phyloP scores from a whole-genome alignment of 306 rosid species.

The Vigna nakashimae region DNA sequence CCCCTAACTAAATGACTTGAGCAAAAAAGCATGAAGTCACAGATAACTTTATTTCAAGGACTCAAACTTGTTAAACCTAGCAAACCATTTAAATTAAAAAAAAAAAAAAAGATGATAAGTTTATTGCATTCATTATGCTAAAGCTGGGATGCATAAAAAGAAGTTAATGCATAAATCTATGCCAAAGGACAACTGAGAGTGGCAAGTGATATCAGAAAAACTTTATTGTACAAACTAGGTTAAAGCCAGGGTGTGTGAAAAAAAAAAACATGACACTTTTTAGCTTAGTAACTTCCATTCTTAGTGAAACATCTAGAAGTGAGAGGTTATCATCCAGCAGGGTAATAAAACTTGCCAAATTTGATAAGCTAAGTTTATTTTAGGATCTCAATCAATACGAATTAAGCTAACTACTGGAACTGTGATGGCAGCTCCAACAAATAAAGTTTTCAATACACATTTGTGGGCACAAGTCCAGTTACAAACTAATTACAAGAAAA shows the following conservation, averaged over 20 bases:
- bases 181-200: constrained; percentile 16
- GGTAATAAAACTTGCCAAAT: constrained; percentile 15
- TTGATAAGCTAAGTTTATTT: not conserved
- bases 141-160: constrained; percentile 10
- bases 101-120: not conserved
- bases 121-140: constrained; percentile 20
- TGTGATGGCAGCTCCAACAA: constrained; percentile 20
- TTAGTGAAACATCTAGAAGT: constrained; percentile 21
- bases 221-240: not conserved
- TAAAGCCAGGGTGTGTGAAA: constrained; percentile 1
- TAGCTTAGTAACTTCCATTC: constrained; percentile 14
- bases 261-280: not conserved
- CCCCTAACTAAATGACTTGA: constrained; percentile 18
- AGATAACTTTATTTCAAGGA: constrained; percentile 18
- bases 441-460: not conserved
- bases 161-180: not conserved
- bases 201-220: constrained; percentile 31
- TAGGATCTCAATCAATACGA: constrained; percentile 39
- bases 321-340: constrained; percentile 28
- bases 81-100: not conserved
- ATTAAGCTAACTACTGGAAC: constrained; percentile 22
- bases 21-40: constrained; percentile 13
- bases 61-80: constrained; percentile 7
- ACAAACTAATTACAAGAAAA: constrained; percentile 28
- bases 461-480: constrained; percentile 22